Evolutionary conservation across 345 rosid species (phyloP), one percentile per base, ranked within the genome.

Genomic region (Kandelia obovata): DNA sequence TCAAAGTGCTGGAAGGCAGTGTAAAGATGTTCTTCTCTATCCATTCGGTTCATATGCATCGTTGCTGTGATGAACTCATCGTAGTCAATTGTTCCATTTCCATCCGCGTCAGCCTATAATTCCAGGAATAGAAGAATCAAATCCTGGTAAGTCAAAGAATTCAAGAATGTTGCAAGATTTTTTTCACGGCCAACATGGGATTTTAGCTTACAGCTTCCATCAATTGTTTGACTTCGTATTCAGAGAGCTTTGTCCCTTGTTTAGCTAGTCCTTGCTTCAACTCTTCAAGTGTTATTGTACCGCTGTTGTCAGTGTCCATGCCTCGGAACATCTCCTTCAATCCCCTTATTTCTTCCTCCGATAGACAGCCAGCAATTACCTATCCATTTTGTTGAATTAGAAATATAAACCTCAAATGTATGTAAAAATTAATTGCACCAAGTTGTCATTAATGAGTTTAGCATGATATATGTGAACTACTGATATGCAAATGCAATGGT

Each of bases 311-410:
- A 0, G 92, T 81, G 74, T 94, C 98, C 64, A 94, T 94, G 60
- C 96, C 91, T 68, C 61, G 87, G 75, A 94, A 94, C 98, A 94
- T 91, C 81, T 91, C 90, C 75, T 94, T 91, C 73, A 94, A 68
- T n/a, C 98, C 98, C 93, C 80, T 92, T 80, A 94, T 94, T 79
- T 94, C 97, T 84, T 94, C 97, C 81, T 94, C 97, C 0, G 98
- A 94, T 71, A 94, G 78, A 73, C 97, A 94, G 10, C 98, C 97
- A 1, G 98, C 97, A 61, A 94, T 94, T 52, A 94, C 96, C 98
- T 94, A 64, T 69, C 19, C 32, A 26, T 39, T 62, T 35, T 34
- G 31, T 15, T 17, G 30, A 25, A 27, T 5, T 53, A 46, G n/a
- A 27, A 0, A 43, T 20, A 53, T 6, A 8, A 20, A 17, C 5